Evolutionary conservation across 371 early-diverging fungal genomes (phyloP).

Genomic region (Rhizopus microsporus): DNA sequence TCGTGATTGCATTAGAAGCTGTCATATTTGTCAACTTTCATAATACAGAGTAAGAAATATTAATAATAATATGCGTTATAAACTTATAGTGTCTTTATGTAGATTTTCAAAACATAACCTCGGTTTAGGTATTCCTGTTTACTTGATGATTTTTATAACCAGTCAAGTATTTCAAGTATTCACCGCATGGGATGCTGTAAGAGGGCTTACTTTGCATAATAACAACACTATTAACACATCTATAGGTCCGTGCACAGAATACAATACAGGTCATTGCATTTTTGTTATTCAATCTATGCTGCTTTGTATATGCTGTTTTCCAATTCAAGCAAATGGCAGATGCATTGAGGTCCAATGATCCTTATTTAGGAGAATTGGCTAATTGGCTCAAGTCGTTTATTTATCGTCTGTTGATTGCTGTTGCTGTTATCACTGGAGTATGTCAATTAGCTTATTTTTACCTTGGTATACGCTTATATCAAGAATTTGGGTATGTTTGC

Average conservation of each 20-base stretch:
- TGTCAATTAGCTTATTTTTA: conserved; percentile 46
- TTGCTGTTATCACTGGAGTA: conserved; percentile 45
- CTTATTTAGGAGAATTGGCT: conserved; percentile 13
- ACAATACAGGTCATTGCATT: conserved; percentile 88
- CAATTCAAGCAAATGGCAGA: conserved; percentile 55
- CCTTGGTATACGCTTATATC: conserved; percentile 64
- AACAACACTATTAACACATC: neutral
- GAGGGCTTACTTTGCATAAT: conserved; percentile 16
- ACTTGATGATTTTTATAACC: conserved; percentile 76
- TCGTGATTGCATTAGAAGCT: conserved; percentile 72
- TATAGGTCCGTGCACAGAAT: conserved; percentile 77
- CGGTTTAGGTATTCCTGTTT: conserved; percentile 66
- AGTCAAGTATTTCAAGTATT: conserved; percentile 74
- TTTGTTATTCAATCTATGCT: conserved; percentile 77
- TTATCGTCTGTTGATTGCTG: conserved; percentile 38
- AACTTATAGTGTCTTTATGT: conserved; percentile 19
- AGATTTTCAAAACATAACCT: conserved; percentile 26
- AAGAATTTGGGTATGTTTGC: conserved; percentile 74
- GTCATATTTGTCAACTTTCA: conserved; percentile 62
- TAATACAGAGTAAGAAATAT: conserved; percentile 26
- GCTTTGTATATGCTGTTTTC: conserved; percentile 79
- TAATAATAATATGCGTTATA: neutral
- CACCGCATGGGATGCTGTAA: conserved; percentile 78
- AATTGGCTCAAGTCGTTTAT: conserved; percentile 21
- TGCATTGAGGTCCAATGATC: conserved; percentile 22